Percentiles rank a stretch among this genome's conserved stretches.
Conservation (phyloP, 2,329 filamentous ascomycete genomes). For the Rosellinia necatrix region DNA sequence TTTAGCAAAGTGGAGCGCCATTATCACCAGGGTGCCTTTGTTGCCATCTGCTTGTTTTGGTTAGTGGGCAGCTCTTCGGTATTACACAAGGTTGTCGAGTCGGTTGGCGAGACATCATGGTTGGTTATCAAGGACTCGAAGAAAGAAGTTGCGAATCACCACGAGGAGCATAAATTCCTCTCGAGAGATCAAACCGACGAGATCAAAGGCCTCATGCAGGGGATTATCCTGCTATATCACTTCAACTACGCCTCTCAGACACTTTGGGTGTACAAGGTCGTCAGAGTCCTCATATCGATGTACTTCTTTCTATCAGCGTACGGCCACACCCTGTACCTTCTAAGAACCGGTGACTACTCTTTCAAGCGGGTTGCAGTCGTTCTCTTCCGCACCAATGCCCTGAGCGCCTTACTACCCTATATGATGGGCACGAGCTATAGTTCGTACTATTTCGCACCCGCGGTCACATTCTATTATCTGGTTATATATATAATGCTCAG, state of each 20-base stretch:
- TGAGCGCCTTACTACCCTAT: constrained; percentile 58
- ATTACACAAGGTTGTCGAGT: constrained; percentile 19
- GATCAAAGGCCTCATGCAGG: constrained; percentile 70
- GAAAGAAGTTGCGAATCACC: constrained; percentile 14
- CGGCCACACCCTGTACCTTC: constrained; percentile 64
- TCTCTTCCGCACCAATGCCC: constrained; percentile 61
- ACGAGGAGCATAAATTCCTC: constrained; percentile 48
- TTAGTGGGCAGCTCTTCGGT: constrained; percentile 33
- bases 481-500: constrained; percentile 59
- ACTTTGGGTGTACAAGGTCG: constrained; percentile 58
- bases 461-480: constrained; percentile 66
- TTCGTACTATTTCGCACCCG: constrained; percentile 63
- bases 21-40: constrained; percentile 41
- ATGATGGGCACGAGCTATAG: constrained; percentile 61
- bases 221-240: constrained; percentile 58
- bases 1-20: constrained; percentile 58
- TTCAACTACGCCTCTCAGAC: constrained; percentile 58
- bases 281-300: constrained; percentile 58
- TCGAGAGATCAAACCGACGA: constrained; percentile 64
- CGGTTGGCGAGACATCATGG: constrained; percentile 13
- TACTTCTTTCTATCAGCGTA: constrained; percentile 68
- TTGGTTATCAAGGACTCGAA: constrained; percentile 23
- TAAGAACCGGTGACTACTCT: constrained; percentile 61
- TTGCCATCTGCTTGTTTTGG: constrained; percentile 36
- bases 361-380: constrained; percentile 55